Base-by-base conservation (phyloP, 805 yeast species). In the Wickerhamomyces queroliae region DNA sequence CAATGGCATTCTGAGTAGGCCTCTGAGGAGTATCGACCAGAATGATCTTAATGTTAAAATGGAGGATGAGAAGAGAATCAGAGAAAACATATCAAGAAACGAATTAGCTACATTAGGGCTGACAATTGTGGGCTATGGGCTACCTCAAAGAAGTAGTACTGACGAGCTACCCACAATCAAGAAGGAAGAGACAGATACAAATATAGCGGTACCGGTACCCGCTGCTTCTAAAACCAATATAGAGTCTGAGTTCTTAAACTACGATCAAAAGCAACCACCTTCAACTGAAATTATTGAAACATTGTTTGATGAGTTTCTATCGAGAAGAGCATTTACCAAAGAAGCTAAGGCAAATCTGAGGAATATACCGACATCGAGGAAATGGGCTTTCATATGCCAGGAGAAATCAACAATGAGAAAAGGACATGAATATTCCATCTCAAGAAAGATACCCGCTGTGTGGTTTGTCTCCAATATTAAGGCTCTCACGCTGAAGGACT, bases 301-400 rank as follows among this genome's bases (percentile, higher is more conserved):
- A 5, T 31, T 53, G 7, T 55, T 54, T 33, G 28, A 40, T 13
- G 38, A 49, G 5, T 41, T 53, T 3, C 37, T 55, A 6, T 22
- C 32, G 11, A 45, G 37, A 27, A 43, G 57, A 22, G 45, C 56
- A 2, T 55, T 55, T 31, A 28, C 55, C 2, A 19, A 36, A 17
- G 53, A 54, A 33, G 56, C 55, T 2, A 37, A 39, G 19, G n/a
- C 13, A 12, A 51, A 49, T 32, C 35, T 55, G 19, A 45, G 23
- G 22, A 38, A 42, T 3, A 24, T 44, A 10, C 40, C 58, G 2
- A 11, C 44, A 2, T 30, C 40, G 2, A 45, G 60, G 22, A 55
- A 55, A 42, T 55, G 60, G 60, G 39, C 40, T 1, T 44, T 55
- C 18, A 43, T 55, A 2, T 55, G 60, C 37, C 59, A 53, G 31